Conservation (phyloP, 768 basidiomycete species). For the Russula virescens region DNA sequence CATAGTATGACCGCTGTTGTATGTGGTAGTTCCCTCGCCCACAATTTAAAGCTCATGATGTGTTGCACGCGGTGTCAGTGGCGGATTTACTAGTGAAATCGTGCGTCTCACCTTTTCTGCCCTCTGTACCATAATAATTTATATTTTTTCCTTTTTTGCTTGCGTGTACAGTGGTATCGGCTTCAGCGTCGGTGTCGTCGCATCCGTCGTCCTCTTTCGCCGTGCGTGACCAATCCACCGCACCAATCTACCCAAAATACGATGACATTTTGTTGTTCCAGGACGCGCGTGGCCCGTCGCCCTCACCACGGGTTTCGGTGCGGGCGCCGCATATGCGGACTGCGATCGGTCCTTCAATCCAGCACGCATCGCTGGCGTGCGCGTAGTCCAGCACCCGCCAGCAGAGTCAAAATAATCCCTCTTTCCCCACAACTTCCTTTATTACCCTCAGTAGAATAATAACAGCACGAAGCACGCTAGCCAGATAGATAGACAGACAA, state of each 20-base stretch:
- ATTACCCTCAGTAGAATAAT: neutral
- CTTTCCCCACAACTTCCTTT: neutral
- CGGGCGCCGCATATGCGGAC: constrained; percentile 84
- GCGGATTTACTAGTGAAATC: constrained; percentile 84
- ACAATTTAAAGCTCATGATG: constrained; percentile 2
- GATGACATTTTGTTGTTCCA: constrained; percentile 30
- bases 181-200: constrained; percentile 82
- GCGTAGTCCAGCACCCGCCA: constrained; percentile 46
- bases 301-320: constrained; percentile 79
- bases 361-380: constrained; percentile 78
- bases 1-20: constrained; percentile 78
- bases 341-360: constrained; percentile 93
- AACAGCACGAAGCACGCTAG: neutral
- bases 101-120: constrained; percentile 39
- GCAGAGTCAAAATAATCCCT: constrained; percentile 17
- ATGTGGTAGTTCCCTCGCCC: constrained; percentile 1
- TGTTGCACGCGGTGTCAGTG: constrained; percentile 36
- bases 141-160: constrained; percentile 20
- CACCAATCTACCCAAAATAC: neutral
- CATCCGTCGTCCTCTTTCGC: constrained; percentile 86
- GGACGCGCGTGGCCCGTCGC: constrained; percentile 92
- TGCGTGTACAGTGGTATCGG: constrained; percentile 70
- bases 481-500: constrained; percentile 3
- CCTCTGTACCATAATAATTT: neutral
- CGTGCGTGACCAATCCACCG: constrained; percentile 47